Base-by-base conservation (phyloP, 768 basidiomycete species). In the Nevesoporus exiguus region DNA sequence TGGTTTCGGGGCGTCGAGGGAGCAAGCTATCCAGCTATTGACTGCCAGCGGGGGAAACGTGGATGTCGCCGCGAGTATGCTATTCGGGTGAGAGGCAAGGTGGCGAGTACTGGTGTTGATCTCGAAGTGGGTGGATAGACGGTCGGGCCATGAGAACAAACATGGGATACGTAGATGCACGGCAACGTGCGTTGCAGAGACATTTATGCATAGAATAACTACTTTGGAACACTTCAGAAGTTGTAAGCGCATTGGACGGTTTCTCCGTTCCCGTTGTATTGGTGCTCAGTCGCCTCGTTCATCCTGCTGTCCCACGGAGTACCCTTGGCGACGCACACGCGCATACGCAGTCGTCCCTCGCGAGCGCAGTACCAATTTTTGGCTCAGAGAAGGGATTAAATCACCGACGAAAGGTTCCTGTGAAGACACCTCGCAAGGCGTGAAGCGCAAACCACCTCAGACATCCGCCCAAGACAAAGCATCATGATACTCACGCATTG, bases 31-130 rank as follows among this genome's bases (percentile, higher is more conserved):
- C 17, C 79, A 80, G 42, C 77, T 84, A 42, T 73, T 98, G 55
- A 81, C 87, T 14, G 88, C 90, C 5, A 80, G 92, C 0, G 85
- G 83, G 3, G 96, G 96, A 2, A 92, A 95, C 66, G 75, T 93
- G 21, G 93, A 97, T 57, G 76, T 89, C 22, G 95, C 95, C 10
- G 94, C 90, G 10, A 93, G 91, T 31, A 73, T 96, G 66, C 67
- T 97, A 51, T 98, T 98, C 67, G 85, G 67, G 63, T 64, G 44
- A 64, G n/a, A n/a, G 17, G 34, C n/a, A 29, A 4, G 8, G 5
- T 4, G 27, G 27, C 8, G n/a, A 27, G 39, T 19, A 2, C 19
- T 7, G 1, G 2, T 17, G 8, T 22, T 8, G 50, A 63, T 59
- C 33, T 59, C 30, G 40, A 17, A 40, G 27, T 25, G 30, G 22